These are phyloP conservation scores for Cyberlindnera saturnus DNA, from an alignment of 805 yeast genomes.

Conservation along the genomic window DNA sequence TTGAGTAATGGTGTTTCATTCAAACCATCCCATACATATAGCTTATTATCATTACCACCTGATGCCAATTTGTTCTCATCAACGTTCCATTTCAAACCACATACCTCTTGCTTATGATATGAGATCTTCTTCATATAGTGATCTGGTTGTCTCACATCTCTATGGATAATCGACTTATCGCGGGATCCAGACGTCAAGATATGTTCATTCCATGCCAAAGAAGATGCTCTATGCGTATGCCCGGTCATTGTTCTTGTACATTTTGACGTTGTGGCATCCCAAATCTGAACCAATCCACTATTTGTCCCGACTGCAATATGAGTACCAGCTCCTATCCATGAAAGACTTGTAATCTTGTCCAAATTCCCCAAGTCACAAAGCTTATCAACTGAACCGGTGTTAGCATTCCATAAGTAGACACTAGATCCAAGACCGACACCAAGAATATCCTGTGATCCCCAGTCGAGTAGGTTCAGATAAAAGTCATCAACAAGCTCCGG, in stretches of 20 bases:
- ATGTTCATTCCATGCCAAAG: constrained; percentile 93
- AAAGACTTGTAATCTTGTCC: constrained; percentile 74
- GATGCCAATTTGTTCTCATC: constrained; percentile 90
- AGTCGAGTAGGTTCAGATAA: constrained; percentile 84
- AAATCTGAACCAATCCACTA: constrained; percentile 83
- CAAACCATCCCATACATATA: constrained; percentile 81
- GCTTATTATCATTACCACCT: constrained; percentile 90
- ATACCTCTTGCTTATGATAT: constrained; percentile 87
- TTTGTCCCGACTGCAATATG: constrained; percentile 91
- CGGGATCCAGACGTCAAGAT: constrained; percentile 82
- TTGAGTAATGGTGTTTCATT: constrained; percentile 61
- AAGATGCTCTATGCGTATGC: constrained; percentile 76
- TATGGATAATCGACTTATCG: constrained; percentile 76
- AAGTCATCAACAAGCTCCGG: constrained; percentile 94
- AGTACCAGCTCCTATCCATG: constrained; percentile 94
- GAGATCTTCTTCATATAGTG: constrained; percentile 70
- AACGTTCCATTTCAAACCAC: constrained; percentile 91
- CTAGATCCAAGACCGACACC: constrained; percentile 88
- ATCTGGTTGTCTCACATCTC: constrained; percentile 86
- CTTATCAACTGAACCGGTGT: constrained; percentile 74
- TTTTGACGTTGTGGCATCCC: constrained; percentile 82
- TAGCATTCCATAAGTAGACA: constrained; percentile 88
- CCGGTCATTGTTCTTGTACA: constrained; percentile 92
- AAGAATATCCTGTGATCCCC: constrained; percentile 86
- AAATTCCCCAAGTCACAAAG: constrained; percentile 65